Evolutionary conservation across 192 early-diverging fungal genomes (phyloP), one percentile per base, ranked within the genome.

Genomic region (Diversispora epigaea): DNA sequence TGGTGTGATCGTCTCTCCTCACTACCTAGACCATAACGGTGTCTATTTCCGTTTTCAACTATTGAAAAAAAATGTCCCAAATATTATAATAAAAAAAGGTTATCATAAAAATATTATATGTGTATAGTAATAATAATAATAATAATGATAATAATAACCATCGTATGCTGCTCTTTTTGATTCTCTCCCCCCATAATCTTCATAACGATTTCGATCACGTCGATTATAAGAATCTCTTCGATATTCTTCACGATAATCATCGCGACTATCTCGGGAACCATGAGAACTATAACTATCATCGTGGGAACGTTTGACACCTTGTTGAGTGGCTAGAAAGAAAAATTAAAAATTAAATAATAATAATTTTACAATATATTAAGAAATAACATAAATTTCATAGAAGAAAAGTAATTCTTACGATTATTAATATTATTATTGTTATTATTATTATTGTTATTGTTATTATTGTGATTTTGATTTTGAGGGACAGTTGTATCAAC

Each of bases 21-120:
- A 32, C 79, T 80, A 21, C 81, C 79, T 62, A 80, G 77, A 55
- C 78, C 78, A 46, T 78, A 82, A 49, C 81, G 76, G 71, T 62
- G 68, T 50, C 75, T 72, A 60, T 54, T 41, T 63, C 69, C 52
- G 5, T 43, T 76, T 32, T 81, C 63, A n/a, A 52, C 66, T 73
- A 39, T 40, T 44, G 39, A 32, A 17, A 63, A 47, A 72, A 57
- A 62, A 22, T 8, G 25, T 22, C 8, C 1, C 8, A 15, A 52
- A 45, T 14, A 12, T 39, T 49, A 45, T 52, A 11, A 19, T n/a
- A 64, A 72, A 63, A 21, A 45, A 49, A 58, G 67, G 4, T 46
- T 41, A 8, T 21, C 22, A 32, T 68, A 10, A 32, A 32, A 32
- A 32, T 22, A 61, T 15, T 65, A 39, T 17, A 58, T 9, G 12